These are phyloP conservation scores for Diaporthe sp. DNA, from an alignment of 2,329 filamentous ascomycete species.

Conservation along the genomic window DNA sequence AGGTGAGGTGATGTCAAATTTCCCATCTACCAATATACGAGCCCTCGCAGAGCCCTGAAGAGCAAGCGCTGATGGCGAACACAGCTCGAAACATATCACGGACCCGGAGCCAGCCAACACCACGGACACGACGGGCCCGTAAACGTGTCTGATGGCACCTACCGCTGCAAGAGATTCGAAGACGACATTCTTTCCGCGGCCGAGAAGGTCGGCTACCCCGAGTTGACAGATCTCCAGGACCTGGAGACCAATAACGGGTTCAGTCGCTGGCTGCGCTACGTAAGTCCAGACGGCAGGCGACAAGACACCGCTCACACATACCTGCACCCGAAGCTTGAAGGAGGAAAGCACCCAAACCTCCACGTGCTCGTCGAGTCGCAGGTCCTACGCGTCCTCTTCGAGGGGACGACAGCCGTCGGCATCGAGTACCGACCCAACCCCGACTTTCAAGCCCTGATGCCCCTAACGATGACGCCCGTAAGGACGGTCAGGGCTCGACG, in stretches of 20 bases:
- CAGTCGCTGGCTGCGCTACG: slow-evolving; percentile 46
- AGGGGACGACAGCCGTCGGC: slow-evolving; percentile 64
- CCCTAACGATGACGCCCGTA: slow-evolving; percentile 43
- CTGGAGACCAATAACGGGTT: slow-evolving; percentile 57
- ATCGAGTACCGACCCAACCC: slow-evolving; percentile 67
- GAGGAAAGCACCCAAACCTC: slow-evolving; percentile 48
- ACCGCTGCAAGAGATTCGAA: slow-evolving; percentile 52
- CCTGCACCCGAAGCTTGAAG: slow-evolving; percentile 49
- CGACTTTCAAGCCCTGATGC: slow-evolving; percentile 50
- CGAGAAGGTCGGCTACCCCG: slow-evolving; percentile 57
- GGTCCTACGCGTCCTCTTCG: slow-evolving; percentile 63
- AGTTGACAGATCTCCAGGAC: slow-evolving; percentile 64
- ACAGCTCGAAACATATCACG: slow-evolving; percentile 45
- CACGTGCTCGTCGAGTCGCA: slow-evolving; percentile 50
- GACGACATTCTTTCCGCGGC: slow-evolving; percentile 61
- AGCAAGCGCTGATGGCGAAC: neutral
- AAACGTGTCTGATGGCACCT: slow-evolving; percentile 62
- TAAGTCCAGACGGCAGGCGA: slow-evolving; percentile 54
- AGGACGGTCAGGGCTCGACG: slow-evolving; percentile 64
- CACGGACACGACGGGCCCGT: slow-evolving; percentile 64
- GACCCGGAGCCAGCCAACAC: slow-evolving; percentile 44
- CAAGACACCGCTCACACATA: slow-evolving; percentile 49
- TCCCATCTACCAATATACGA: neutral
- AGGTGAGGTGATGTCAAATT: slow-evolving; percentile 43
- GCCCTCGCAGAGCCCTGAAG: neutral